phyloP scores from a whole-genome alignment of 2,329 filamentous ascomycete genomes.

The Colletotrichum spaethianum region DNA sequence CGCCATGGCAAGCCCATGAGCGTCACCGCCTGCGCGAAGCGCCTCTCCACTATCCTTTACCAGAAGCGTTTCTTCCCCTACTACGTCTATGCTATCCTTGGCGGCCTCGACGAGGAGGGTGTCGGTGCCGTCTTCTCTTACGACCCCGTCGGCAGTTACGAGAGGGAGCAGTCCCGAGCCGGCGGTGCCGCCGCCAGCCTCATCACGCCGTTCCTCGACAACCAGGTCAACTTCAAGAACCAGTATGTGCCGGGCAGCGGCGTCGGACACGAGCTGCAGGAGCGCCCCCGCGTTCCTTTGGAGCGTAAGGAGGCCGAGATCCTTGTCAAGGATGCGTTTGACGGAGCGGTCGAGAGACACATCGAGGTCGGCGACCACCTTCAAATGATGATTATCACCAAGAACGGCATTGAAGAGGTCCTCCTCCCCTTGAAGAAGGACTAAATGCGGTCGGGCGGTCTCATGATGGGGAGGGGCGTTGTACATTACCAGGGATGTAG shows the following conservation, averaged over 20 bases:
- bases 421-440: constrained; percentile 91
- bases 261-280: constrained; percentile 83
- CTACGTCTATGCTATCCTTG: constrained; percentile 95
- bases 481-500: constrained; percentile 41
- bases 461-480: constrained; percentile 18
- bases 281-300: constrained; percentile 79
- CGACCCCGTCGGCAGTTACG: constrained; percentile 97
- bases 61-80: constrained; percentile 99
- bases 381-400: constrained; percentile 95
- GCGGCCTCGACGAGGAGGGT: constrained; percentile 93
- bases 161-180: constrained; percentile 95
- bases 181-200: constrained; percentile 92
- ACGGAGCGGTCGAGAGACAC: constrained; percentile 97
- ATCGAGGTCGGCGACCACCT: constrained; percentile 98
- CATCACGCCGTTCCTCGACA: constrained; percentile 99
- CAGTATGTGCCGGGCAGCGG: constrained; percentile 93
- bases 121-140: constrained; percentile 96
- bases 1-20: constrained; percentile 97
- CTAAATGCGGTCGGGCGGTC: constrained; percentile 60
- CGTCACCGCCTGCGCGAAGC: constrained; percentile 93
- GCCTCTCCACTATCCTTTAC: constrained; percentile 95
- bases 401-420: constrained; percentile 88
- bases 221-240: constrained; percentile 99
- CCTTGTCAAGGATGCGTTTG: constrained; percentile 96
- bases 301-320: constrained; percentile 82